A percentile compares a stretch with the other conserved stretches of the same genome.
Conservation (phyloP, 306 rosid species). For the Inga leiocalycina region DNA sequence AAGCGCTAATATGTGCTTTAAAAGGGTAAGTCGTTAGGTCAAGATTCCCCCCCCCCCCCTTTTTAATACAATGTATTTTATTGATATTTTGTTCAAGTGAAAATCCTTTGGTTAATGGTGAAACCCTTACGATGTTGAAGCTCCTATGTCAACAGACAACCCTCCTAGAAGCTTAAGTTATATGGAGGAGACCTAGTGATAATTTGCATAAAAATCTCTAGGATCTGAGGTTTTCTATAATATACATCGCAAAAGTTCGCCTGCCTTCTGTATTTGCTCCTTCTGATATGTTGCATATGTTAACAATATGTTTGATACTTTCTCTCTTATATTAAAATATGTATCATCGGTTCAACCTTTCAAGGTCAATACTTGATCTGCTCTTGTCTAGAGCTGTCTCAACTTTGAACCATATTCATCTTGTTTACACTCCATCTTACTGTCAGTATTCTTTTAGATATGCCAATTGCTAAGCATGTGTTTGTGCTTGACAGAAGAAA, state of each 20-base stretch:
- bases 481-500: slow-evolving; percentile 64
- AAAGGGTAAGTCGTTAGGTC: not conserved
- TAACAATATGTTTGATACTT: not conserved
- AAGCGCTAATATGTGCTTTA: not conserved
- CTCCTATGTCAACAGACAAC: slow-evolving; percentile 17
- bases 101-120: not conserved
- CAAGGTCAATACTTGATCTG: slow-evolving; percentile 6
- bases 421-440: slow-evolving; percentile 28
- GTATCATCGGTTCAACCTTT: slow-evolving; percentile 27
- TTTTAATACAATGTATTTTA: not conserved
- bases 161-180: not conserved
- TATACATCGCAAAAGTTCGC: not conserved
- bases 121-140: not conserved
- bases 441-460: slow-evolving; percentile 25
- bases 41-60: not conserved
- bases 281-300: slow-evolving; percentile 7
- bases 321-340: not conserved
- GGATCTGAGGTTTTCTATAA: slow-evolving; percentile 16
- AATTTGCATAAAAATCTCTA: not conserved
- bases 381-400: slow-evolving; percentile 11
- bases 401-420: slow-evolving; percentile 12
- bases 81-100: not conserved
- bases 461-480: slow-evolving; percentile 19
- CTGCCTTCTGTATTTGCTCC: not conserved
- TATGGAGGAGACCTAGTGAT: slow-evolving; percentile 16